These are phyloP conservation scores for Cyberlindnera maritima DNA, from an alignment of 805 yeast genomes.

Conservation along the genomic window DNA sequence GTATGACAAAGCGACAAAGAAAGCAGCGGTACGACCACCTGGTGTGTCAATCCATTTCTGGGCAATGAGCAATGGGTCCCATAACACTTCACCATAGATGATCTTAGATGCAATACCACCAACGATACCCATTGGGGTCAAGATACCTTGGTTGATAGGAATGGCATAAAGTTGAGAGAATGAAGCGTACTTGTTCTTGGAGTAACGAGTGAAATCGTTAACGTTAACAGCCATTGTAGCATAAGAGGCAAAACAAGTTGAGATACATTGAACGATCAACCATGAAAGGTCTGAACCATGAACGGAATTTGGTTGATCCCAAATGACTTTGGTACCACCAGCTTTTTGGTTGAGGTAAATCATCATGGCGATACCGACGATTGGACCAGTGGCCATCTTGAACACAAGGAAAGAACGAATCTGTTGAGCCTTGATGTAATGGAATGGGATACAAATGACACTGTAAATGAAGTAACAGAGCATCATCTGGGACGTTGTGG, in stretches of 20 bases:
- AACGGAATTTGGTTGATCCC: conserved; percentile 10
- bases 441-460: conserved; percentile 16
- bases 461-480: conserved; percentile 16
- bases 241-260: conserved; percentile 7
- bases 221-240: conserved; percentile 18
- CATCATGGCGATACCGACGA: conserved; percentile 16
- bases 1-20: conserved; percentile 64
- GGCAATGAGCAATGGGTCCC: conserved; percentile 21
- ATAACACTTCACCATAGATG: conserved; percentile 18
- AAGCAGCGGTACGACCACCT: conserved; percentile 75
- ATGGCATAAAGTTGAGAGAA: conserved; percentile 15
- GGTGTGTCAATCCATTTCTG: conserved; percentile 19
- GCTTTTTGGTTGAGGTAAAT: conserved; percentile 16
- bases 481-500: conserved; percentile 16
- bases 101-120: conserved; percentile 16
- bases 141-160: conserved; percentile 15
- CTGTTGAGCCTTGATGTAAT: conserved; percentile 17
- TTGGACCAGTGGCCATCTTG: conserved; percentile 17
- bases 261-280: conserved; percentile 11
- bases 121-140: conserved; percentile 18
- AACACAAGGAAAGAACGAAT: conserved; percentile 10
- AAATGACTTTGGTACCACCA: conserved; percentile 13
- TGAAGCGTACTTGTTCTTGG: conserved; percentile 12
- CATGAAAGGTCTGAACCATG: conserved; percentile 6
- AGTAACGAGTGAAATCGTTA: conserved; percentile 16